A percentile compares a stretch with the other conserved stretches of the same genome.
Evolutionary conservation across 2,329 filamentous ascomycete genomes (phyloP).

Genomic region (Apiospora sp.): DNA sequence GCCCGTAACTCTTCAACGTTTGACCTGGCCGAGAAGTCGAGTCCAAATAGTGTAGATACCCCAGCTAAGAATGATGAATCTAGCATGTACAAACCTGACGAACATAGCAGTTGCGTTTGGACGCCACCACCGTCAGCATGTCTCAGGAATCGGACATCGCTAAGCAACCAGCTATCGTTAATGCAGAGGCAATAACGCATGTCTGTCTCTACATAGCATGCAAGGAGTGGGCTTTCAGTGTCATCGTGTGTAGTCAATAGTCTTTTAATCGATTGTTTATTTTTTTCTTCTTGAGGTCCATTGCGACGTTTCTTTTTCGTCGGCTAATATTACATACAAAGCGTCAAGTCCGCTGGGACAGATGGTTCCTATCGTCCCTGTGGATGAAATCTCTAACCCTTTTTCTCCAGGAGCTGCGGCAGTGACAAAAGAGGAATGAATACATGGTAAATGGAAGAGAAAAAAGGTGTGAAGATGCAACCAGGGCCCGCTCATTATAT

Average conservation of each 20-base stretch:
- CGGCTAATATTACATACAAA: slow-evolving; percentile 14
- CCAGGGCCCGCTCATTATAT: slow-evolving; percentile 21
- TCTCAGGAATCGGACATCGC: background rate
- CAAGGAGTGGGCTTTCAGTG: background rate
- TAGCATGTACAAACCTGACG: too few species aligned
- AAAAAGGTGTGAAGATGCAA: background rate
- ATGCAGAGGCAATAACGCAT: background rate
- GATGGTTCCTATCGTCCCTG: background rate
- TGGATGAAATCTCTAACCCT: background rate
- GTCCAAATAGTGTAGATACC: background rate
- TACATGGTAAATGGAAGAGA: background rate
- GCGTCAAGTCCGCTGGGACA: slow-evolving; percentile 7
- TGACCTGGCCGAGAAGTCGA: background rate
- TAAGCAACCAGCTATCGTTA: background rate
- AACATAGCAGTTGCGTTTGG: background rate
- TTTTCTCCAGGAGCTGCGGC: background rate
- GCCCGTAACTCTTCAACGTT: background rate
- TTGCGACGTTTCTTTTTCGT: background rate
- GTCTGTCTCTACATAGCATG: background rate
- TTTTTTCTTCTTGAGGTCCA: background rate
- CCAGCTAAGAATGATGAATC: background rate
- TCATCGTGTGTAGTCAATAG: background rate
- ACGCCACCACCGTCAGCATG: background rate
- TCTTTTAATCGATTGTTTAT: background rate
- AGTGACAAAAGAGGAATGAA: background rate